These are phyloP conservation scores for Astraeus odoratus DNA, from an alignment of 768 basidiomycete genomes.

Conservation along the genomic window DNA sequence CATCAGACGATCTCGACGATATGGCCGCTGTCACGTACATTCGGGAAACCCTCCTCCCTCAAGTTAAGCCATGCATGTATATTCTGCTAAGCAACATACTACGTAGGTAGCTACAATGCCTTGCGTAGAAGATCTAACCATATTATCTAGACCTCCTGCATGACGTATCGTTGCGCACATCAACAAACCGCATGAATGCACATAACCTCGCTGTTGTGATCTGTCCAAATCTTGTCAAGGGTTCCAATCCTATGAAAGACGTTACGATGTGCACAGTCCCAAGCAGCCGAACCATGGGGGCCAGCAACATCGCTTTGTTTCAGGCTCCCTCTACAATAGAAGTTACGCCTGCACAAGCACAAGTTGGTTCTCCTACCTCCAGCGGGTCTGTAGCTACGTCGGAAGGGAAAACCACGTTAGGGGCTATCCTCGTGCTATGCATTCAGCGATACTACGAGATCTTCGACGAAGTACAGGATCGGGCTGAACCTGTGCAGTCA, in stretches of 20 bases:
- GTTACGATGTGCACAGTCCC: slow-evolving; percentile 68
- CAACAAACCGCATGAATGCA: slow-evolving; percentile 74
- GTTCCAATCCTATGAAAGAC: slow-evolving; percentile 61
- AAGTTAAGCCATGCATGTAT: slow-evolving; percentile 62
- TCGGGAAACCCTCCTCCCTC: slow-evolving; percentile 59
- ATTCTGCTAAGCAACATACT: slow-evolving; percentile 67
- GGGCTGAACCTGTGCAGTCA: slow-evolving; percentile 49
- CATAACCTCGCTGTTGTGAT: slow-evolving; percentile 77
- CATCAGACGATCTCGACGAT: slow-evolving; percentile 46
- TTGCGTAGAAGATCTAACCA: background rate
- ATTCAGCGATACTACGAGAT: slow-evolving; percentile 81
- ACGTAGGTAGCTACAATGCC: slow-evolving; percentile 35
- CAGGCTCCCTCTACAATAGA: slow-evolving; percentile 8
- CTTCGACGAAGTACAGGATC: slow-evolving; percentile 76
- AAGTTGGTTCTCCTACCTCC: slow-evolving; percentile 13
- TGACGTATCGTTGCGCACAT: slow-evolving; percentile 64
- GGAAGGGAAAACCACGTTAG: slow-evolving; percentile 58
- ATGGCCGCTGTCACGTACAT: slow-evolving; percentile 58
- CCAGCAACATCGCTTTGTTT: slow-evolving; percentile 24
- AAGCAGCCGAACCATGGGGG: slow-evolving; percentile 31
- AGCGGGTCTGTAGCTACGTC: slow-evolving; percentile 22
- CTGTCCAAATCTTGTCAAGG: slow-evolving; percentile 70
- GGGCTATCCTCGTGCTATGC: slow-evolving; percentile 65
- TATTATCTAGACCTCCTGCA: slow-evolving; percentile 60
- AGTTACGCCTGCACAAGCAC: slow-evolving; percentile 5